Evolutionary conservation across 495 filamentous ascomycete species (phyloP), one percentile per base, ranked within the genome.

Genomic region (Clohesyomyces aquaticus): DNA sequence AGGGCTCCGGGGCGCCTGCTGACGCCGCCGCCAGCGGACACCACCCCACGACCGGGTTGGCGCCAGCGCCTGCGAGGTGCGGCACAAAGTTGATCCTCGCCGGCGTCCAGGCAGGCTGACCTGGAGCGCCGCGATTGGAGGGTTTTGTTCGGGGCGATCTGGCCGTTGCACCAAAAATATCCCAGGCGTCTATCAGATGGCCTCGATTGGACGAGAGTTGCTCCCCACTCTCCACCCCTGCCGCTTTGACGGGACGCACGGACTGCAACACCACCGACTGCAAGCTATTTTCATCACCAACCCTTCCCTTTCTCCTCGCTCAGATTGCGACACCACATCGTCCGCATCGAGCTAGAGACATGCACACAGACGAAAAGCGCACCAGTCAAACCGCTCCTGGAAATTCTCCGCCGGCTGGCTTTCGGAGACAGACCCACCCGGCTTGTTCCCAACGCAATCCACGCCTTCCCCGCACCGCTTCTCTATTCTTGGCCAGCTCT

Each of bases 21-120:
- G 60, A 63, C 52, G 60, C 50, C 26, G 59, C 38, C 32, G 19
- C n/a, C 19, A n/a, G 22, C 4, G 49, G 1, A 35, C 27, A 1
- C 41, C 26, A 27, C 61, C 62, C 47, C 62, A 23, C 62, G 32
- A 59, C 47, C 55, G 55, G 62, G 55, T 60, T 59, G 55, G 55
- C 62, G 55, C 49, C 25, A 49, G 62, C 62, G 62, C 47, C 49
- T 65, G 61, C 47, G 35, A 58, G 18, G 14, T 4, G 22, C 48
- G 55, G 48, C 52, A 38, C 27, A 59, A 59, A 19, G 47, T 45
- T 65, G 48, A 57, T 59, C 55, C 55, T 41, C 8, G 41, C 62
- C 61, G 61, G 27, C 52, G 9, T 23, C 21, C 12, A 52, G 52
- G 51, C 51, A 16, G 10, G 18, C 12, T 43, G 52, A 52, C 14